These are phyloP conservation scores for Vigna hirtella DNA, from an alignment of 306 rosid species.

Conservation along the genomic window DNA sequence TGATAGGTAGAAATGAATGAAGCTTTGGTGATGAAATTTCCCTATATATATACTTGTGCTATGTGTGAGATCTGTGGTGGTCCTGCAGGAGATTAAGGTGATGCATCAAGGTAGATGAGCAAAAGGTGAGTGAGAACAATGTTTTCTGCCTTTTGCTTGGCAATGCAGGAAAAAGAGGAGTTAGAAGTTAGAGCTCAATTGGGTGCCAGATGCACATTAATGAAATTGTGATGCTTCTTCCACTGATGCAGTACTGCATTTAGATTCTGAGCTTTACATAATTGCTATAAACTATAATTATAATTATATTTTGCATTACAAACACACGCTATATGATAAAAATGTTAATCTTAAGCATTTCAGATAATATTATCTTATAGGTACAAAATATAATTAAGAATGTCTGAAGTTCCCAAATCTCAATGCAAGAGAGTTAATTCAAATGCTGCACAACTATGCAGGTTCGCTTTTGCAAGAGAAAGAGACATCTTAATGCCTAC, in stretches of 20 bases:
- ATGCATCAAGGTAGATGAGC: conserved; percentile 34
- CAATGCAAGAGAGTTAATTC: background rate
- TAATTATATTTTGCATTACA: background rate
- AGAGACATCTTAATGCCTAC: background rate
- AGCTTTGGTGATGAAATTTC: conserved; percentile 40
- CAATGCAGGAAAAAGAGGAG: conserved; percentile 34
- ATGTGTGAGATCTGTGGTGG: conserved; percentile 27
- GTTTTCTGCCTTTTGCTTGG: conserved; percentile 32
- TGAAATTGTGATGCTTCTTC: conserved; percentile 22
- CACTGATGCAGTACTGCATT: background rate
- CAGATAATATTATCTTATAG: background rate
- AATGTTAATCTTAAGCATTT: background rate
- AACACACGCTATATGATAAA: too few relatives aligned
- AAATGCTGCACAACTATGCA: background rate
- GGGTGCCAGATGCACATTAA: conserved; percentile 34
- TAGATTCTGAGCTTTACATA: background rate
- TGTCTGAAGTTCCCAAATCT: background rate
- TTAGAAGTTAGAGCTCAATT: conserved; percentile 36
- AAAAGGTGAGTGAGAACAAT: conserved; percentile 33
- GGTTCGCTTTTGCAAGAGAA: background rate
- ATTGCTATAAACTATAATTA: background rate
- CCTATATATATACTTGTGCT: conserved; percentile 11
- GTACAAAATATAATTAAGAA: background rate
- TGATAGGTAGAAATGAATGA: conserved; percentile 32
- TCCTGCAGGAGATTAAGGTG: conserved; percentile 41